Evolutionary conservation across 768 basidiomycete genomes (phyloP).

Genomic region (Gymnopilus dilepis): DNA sequence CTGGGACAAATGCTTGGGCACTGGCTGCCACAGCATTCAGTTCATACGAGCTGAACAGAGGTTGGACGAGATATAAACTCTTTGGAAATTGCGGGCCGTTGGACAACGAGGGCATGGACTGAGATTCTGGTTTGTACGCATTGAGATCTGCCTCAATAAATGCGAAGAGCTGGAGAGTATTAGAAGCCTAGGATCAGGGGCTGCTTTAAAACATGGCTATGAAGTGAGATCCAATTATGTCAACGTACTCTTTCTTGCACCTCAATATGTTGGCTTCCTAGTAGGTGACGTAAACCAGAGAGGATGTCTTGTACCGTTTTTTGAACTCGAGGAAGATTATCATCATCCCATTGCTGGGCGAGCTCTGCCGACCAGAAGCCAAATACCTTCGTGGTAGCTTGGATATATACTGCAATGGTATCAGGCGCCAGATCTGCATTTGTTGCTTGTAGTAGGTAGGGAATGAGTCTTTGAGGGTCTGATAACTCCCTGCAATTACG

Average conservation of each 20-base stretch:
- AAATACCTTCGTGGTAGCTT: conserved; percentile 85
- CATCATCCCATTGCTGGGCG: conserved; percentile 78
- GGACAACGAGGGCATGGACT: conserved; percentile 36
- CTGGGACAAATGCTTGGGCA: conserved; percentile 81
- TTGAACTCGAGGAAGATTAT: conserved; percentile 68
- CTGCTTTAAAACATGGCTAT: not conserved
- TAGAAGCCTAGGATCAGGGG: conserved; percentile 66
- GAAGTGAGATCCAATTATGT: not conserved
- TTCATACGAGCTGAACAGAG: conserved; percentile 77
- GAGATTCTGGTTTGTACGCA: conserved; percentile 50
- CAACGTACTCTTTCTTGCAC: conserved; percentile 87
- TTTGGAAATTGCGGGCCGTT: conserved; percentile 73
- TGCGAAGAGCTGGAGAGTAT: conserved; percentile 72
- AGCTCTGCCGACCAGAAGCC: conserved; percentile 82
- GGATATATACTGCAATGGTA: conserved; percentile 79
- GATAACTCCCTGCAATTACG: conserved; percentile 63
- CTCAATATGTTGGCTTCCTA: conserved; percentile 73
- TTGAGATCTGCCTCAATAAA: conserved; percentile 79
- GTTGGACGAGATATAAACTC: conserved; percentile 84
- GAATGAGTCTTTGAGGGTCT: conserved; percentile 76
- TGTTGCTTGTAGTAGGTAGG: conserved; percentile 68
- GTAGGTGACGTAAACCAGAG: conserved; percentile 61
- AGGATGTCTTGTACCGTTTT: conserved; percentile 66
- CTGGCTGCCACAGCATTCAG: conserved; percentile 82
- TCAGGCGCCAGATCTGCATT: conserved; percentile 63